Evolutionary conservation across 1,284 basidiomycete genomes (phyloP).

Genomic region (Pholiota adiposa): DNA sequence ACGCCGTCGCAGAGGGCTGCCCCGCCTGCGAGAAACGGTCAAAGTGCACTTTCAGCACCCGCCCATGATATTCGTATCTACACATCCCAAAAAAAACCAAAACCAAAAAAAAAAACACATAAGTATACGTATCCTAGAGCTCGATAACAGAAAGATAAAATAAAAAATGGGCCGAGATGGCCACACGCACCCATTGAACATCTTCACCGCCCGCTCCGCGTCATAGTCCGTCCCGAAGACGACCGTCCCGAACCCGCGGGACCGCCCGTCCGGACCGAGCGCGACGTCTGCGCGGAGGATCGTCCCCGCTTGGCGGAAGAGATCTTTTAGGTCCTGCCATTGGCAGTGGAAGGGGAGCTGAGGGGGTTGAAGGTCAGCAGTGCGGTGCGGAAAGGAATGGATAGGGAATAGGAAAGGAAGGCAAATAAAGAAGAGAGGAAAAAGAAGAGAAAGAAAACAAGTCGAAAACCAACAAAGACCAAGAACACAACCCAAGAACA

Average conservation of each 20-base stretch:
- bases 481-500: too few species aligned
- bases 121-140: not conserved
- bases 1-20: slow-evolving; percentile 32
- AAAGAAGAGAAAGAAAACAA: not conserved
- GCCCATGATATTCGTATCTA: slow-evolving; percentile 88
- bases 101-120: slow-evolving; percentile 11
- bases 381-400: too few species aligned
- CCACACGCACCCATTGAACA: slow-evolving; percentile 86
- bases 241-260: slow-evolving; percentile 88
- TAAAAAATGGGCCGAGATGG: too few species aligned
- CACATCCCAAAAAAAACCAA: not conserved
- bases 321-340: slow-evolving; percentile 97
- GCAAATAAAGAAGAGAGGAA: not conserved
- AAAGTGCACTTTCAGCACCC: slow-evolving; percentile 84
- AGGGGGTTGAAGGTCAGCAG: not conserved
- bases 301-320: slow-evolving; percentile 87
- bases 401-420: too few species aligned
- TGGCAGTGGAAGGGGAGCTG: slow-evolving; percentile 96
- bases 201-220: slow-evolving; percentile 82
- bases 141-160: not conserved
- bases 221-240: slow-evolving; percentile 85
- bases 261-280: slow-evolving; percentile 83
- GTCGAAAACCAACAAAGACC: too few species aligned
- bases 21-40: slow-evolving; percentile 69
- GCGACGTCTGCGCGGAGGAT: slow-evolving; percentile 91